Percentiles rank a stretch among this genome's conserved stretches.
These are phyloP conservation scores for Mycena vulgaris DNA, from an alignment of 768 basidiomycete species.

Conservation along the genomic window DNA sequence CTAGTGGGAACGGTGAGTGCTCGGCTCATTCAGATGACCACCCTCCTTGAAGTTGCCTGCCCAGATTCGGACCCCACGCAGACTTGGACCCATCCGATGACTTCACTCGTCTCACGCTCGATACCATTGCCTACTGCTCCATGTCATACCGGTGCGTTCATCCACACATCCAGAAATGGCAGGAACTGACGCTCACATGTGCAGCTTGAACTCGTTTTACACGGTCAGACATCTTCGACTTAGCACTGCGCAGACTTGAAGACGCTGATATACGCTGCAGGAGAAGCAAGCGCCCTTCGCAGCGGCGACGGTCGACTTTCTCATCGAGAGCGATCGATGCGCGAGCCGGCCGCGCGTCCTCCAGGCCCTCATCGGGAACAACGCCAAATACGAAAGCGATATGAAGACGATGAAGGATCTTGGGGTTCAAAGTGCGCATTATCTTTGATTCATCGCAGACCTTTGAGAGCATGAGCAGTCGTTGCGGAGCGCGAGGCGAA, in stretches of 20 bases:
- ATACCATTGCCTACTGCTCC: not conserved
- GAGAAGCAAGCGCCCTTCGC: constrained; percentile 55
- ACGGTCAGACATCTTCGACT: too few species aligned
- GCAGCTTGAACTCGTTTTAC: constrained; percentile 3
- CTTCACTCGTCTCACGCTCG: constrained; percentile 52
- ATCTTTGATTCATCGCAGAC: too few species aligned
- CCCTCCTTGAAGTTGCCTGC: not conserved
- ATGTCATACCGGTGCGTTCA: not conserved
- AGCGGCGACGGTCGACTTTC: constrained; percentile 57
- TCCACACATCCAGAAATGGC: too few species aligned
- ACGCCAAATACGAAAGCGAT: constrained; percentile 57
- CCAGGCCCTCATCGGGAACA: constrained; percentile 50
- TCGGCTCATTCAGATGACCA: not conserved
- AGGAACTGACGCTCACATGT: too few species aligned
- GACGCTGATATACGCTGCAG: not conserved
- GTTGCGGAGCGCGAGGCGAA: constrained; percentile 55
- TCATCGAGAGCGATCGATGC: constrained; percentile 55
- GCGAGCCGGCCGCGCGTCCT: constrained; percentile 52
- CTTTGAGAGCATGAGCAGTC: constrained; percentile 42
- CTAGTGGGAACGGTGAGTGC: constrained; percentile 31
- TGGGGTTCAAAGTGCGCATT: constrained; percentile 53
- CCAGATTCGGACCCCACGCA: constrained; percentile 59
- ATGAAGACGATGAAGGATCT: constrained; percentile 58
- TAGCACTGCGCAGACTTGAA: too few species aligned
- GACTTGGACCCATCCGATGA: constrained; percentile 60